Conservation (phyloP, 2,329 filamentous ascomycete species). For the Helicocarpus griseus region DNA sequence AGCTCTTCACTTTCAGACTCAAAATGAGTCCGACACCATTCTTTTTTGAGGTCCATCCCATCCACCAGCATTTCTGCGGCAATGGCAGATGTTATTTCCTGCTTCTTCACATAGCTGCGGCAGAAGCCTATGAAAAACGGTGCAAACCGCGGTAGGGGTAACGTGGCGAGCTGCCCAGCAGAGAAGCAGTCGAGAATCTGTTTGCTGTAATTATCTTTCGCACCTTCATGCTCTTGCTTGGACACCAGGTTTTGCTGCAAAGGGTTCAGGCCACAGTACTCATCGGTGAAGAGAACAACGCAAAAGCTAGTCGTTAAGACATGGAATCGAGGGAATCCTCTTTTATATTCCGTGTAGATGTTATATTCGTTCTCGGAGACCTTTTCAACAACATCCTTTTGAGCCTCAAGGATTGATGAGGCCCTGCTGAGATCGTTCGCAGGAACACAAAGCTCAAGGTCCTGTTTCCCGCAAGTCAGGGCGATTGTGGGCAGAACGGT, state of each 20-base stretch:
- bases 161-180: conserved; percentile 30
- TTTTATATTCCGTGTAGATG: conserved; percentile 19
- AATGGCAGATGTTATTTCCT: conserved; percentile 18
- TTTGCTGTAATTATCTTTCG: conserved; percentile 59
- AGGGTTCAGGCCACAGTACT: conserved; percentile 13
- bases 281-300: conserved; percentile 14
- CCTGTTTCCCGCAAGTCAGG: not conserved
- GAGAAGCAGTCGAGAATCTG: conserved; percentile 56
- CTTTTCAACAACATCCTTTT: conserved; percentile 36
- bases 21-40: conserved; percentile 14
- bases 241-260: conserved; percentile 8
- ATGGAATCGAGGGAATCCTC: conserved; percentile 13
- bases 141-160: conserved; percentile 17
- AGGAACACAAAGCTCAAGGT: conserved; percentile 10
- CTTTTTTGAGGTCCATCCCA: conserved; percentile 18
- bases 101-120: conserved; percentile 12
- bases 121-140: conserved; percentile 15
- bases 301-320: conserved; percentile 6
- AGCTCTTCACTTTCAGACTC: conserved; percentile 6
- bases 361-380: conserved; percentile 9
- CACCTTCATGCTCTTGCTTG: conserved; percentile 46
- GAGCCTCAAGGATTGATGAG: conserved; percentile 23
- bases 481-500: not conserved
- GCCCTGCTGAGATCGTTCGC: conserved; percentile 2
- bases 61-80: conserved; percentile 21